These are phyloP conservation scores for Eucalyptus sp. DNA, from an alignment of 345 rosid genomes.

Conservation along the genomic window DNA sequence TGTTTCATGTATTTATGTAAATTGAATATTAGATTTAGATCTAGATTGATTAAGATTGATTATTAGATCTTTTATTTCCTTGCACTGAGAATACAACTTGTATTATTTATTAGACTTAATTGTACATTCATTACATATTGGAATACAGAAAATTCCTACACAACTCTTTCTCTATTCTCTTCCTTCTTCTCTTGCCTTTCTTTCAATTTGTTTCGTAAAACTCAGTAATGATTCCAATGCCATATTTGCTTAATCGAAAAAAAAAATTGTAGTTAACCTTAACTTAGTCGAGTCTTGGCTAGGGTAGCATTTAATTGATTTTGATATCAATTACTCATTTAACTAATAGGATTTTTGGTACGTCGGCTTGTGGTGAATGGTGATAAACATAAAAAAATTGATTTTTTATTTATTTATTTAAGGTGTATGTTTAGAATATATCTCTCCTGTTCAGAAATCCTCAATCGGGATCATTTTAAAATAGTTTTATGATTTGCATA, in stretches of 20 bases:
- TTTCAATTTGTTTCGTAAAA: rapidly evolving
- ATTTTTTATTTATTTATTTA: not conserved
- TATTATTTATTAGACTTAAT: too few relatives aligned
- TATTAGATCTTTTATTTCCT: too few relatives aligned
- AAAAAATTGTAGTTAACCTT: not conserved
- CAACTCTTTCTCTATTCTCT: too few relatives aligned
- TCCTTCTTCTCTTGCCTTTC: too few relatives aligned
- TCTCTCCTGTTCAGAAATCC: not conserved
- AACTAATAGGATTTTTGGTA: not conserved
- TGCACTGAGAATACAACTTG: too few relatives aligned
- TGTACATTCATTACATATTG: too few relatives aligned
- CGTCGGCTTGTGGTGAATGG: not conserved
- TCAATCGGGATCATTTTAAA: not conserved
- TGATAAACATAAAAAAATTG: not conserved
- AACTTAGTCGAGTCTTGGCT: not conserved
- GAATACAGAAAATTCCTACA: too few relatives aligned
- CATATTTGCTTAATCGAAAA: not conserved
- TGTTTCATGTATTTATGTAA: too few relatives aligned
- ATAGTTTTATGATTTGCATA: not conserved
- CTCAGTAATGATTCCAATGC: not conserved
- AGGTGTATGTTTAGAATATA: not conserved
- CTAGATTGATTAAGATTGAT: too few relatives aligned
- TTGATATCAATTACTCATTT: not conserved
- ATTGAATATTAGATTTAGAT: too few relatives aligned
- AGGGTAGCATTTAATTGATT: not conserved